These are phyloP conservation scores for Colletotrichum sp. DNA, from an alignment of 2,329 filamentous ascomycete species.

Conservation along the genomic window DNA sequence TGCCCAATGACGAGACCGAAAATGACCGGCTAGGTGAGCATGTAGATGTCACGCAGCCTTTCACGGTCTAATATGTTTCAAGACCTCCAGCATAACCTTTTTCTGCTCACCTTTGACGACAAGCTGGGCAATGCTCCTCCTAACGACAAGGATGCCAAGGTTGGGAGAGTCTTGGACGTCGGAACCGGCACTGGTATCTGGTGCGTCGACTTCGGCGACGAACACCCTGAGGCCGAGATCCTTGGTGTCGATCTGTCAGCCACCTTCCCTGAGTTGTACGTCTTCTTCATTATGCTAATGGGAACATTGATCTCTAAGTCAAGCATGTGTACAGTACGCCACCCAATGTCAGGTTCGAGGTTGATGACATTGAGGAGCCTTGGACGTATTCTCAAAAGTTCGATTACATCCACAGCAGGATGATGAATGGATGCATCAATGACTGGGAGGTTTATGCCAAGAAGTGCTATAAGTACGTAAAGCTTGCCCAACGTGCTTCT, in stretches of 20 bases:
- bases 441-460: not conserved
- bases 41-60: not conserved
- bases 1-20: not conserved
- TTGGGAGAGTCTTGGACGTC: slow-evolving; percentile 44
- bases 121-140: slow-evolving; percentile 32
- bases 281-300: no score
- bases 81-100: slow-evolving; percentile 42
- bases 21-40: not conserved
- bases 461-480: slow-evolving; percentile 33
- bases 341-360: slow-evolving; percentile 48
- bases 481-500: no score
- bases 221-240: slow-evolving; percentile 21
- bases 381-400: slow-evolving; percentile 32
- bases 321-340: slow-evolving; percentile 10
- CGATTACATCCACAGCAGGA: not conserved
- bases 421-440: not conserved
- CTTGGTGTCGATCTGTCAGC: slow-evolving; percentile 45
- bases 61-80: not conserved
- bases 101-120: slow-evolving; percentile 33
- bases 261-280: slow-evolving; percentile 39
- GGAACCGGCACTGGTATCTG: slow-evolving; percentile 52
- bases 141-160: slow-evolving; percentile 20
- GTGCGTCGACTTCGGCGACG: slow-evolving; percentile 46
- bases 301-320: no score
- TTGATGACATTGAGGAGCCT: slow-evolving; percentile 37